These are phyloP conservation scores for Penicillium ucsense DNA, from an alignment of 495 filamentous ascomycete species.

Conservation along the genomic window DNA sequence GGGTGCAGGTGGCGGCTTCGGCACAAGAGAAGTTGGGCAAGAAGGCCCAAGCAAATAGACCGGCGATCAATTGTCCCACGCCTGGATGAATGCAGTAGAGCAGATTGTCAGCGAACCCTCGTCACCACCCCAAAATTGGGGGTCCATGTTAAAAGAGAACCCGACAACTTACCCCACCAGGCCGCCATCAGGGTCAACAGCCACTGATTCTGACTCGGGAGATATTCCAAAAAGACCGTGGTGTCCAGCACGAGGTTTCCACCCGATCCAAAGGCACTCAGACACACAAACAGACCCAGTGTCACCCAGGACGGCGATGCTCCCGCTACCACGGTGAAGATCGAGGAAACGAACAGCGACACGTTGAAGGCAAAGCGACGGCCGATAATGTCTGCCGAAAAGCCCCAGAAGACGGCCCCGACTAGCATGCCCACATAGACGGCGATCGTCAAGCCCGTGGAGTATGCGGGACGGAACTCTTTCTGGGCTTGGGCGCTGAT, in stretches of 20 bases:
- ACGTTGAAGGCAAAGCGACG: conserved; percentile 45
- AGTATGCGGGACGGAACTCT: conserved; percentile 43
- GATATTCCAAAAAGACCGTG: conserved; percentile 46
- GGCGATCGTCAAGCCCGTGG: conserved; percentile 31
- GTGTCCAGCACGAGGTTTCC: conserved; percentile 65
- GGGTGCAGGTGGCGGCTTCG: conserved; percentile 24
- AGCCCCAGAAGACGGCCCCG: conserved; percentile 46
- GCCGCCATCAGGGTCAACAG: conserved; percentile 39
- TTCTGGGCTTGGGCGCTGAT: conserved; percentile 46
- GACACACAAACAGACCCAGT: conserved; percentile 36
- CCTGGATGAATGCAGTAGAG: background rate
- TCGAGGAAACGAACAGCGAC: conserved; percentile 35
- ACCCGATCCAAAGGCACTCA: conserved; percentile 45
- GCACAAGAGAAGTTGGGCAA: conserved; percentile 30
- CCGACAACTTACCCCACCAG: conserved; percentile 34
- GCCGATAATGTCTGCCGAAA: conserved; percentile 45
- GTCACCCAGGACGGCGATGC: conserved; percentile 39
- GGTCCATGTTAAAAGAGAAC: no score
- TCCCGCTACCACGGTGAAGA: conserved; percentile 43
- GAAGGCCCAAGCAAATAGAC: conserved; percentile 39
- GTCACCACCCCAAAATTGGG: no score
- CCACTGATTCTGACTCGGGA: conserved; percentile 37
- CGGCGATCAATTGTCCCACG: conserved; percentile 21
- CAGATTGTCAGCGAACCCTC: background rate
- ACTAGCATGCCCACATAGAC: conserved; percentile 28